Conservation (phyloP, 768 basidiomycete species). For the Coprinopsis cinerea region DNA sequence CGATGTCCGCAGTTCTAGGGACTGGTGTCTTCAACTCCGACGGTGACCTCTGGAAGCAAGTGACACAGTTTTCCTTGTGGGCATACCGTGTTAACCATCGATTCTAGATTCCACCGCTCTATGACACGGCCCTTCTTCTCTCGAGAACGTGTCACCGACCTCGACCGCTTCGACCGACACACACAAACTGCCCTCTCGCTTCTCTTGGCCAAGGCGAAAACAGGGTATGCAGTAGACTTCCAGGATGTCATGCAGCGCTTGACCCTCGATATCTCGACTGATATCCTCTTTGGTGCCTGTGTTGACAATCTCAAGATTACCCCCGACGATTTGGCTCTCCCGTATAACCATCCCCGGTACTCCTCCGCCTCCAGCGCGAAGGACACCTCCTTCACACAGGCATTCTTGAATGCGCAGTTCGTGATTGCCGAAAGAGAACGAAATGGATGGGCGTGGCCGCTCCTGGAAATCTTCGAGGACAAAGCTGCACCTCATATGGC, state of each 20-base stretch:
- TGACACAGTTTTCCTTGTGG: neutral
- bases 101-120: constrained; percentile 11
- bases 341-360: constrained; percentile 41
- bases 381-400: constrained; percentile 39
- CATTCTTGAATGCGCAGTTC: constrained; percentile 45
- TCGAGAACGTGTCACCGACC: constrained; percentile 10
- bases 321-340: constrained; percentile 34
- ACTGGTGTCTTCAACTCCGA: constrained; percentile 68
- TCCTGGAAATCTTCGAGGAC: constrained; percentile 46
- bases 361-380: constrained; percentile 21
- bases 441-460: constrained; percentile 47
- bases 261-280: constrained; percentile 53
- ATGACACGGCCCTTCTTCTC: constrained; percentile 14
- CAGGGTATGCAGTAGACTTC: constrained; percentile 51
- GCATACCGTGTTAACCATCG: neutral
- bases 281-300: constrained; percentile 58
- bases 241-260: constrained; percentile 23
- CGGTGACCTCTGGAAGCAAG: constrained; percentile 26
- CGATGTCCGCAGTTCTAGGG: constrained; percentile 48
- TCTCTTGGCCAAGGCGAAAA: neutral
- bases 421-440: constrained; percentile 38
- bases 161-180: constrained; percentile 11
- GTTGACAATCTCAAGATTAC: constrained; percentile 45
- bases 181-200: constrained; percentile 8
- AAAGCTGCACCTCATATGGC: constrained; percentile 43